Conservation (phyloP, 495 filamentous ascomycete genomes). For the Cenococcum geophilum region DNA sequence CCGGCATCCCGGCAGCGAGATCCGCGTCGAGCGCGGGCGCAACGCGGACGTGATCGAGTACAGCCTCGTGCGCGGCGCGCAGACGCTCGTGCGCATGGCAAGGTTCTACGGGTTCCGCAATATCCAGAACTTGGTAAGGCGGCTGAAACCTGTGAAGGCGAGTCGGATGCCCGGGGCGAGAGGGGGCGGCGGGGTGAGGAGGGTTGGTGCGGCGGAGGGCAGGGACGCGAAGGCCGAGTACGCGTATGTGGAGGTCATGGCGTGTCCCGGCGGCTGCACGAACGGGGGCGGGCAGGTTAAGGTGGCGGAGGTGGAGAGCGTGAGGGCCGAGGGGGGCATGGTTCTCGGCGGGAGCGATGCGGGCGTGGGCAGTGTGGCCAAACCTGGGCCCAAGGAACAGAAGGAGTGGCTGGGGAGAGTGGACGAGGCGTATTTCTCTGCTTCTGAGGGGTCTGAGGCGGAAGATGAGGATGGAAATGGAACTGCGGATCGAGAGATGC, state of each 20-base stretch:
- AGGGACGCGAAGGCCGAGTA: conserved; percentile 49
- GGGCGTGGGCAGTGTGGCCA: conserved; percentile 31
- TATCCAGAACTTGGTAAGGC: conserved; percentile 91
- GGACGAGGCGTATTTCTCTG: conserved; percentile 93
- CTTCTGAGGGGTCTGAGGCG: conserved; percentile 37
- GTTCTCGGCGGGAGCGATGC: conserved; percentile 35
- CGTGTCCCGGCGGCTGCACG: conserved; percentile 94
- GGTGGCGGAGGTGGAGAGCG: conserved; percentile 58
- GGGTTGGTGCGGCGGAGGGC: conserved; percentile 38
- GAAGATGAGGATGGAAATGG: conserved; percentile 25
- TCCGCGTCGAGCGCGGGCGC: conserved; percentile 67
- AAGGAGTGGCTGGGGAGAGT: conserved; percentile 79
- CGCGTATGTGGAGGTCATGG: conserved; percentile 96
- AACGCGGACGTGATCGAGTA: conserved; percentile 91
- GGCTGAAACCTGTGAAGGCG: conserved; percentile 69
- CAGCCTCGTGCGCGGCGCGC: conserved; percentile 49
- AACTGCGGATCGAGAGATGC: conserved; percentile 7
- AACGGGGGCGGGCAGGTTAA: conserved; percentile 96
- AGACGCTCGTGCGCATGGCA: conserved; percentile 61
- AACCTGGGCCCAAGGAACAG: conserved; percentile 65
- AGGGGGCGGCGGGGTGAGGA: conserved; percentile 43
- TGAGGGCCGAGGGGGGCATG: conserved; percentile 30
- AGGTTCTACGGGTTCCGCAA: conserved; percentile 96
- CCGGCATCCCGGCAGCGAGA: conserved; percentile 58
- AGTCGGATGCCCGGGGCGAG: conserved; percentile 73